phyloP scores from a whole-genome alignment of 2,329 filamentous ascomycete genomes.

The Penicillium thymicola region DNA sequence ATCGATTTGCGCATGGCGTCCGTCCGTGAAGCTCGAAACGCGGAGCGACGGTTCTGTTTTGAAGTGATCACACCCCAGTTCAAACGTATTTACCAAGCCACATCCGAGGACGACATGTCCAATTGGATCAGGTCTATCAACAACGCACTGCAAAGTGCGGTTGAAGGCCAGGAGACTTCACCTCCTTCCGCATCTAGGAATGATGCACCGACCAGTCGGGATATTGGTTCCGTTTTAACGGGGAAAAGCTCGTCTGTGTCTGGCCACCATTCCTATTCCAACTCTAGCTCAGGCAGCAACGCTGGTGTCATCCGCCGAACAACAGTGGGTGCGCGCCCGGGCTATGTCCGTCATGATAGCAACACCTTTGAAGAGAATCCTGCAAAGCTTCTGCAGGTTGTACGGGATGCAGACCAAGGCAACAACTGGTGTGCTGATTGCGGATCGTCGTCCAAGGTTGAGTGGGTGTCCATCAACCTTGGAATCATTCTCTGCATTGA shows the following conservation, averaged over 20 bases:
- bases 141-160: constrained; percentile 92
- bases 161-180: constrained; percentile 69
- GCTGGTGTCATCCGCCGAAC: constrained; percentile 77
- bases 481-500: constrained; percentile 96
- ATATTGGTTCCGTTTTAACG: constrained; percentile 88
- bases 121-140: constrained; percentile 96
- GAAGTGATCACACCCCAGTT: constrained; percentile 97
- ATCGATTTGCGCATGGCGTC: constrained; percentile 97
- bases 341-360: constrained; percentile 64
- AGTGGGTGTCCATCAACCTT: constrained; percentile 98
- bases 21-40: constrained; percentile 89
- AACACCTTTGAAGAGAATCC: constrained; percentile 77
- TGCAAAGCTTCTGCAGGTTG: constrained; percentile 78
- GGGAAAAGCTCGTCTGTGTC: constrained; percentile 74
- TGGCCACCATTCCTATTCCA: constrained; percentile 51
- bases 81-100: constrained; percentile 95
- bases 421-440: constrained; percentile 96
- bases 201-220: constrained; percentile 66
- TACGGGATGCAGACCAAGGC: constrained; percentile 85
- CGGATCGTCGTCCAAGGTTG: constrained; percentile 83
- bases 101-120: constrained; percentile 96
- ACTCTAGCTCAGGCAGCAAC: constrained; percentile 42
- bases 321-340: constrained; percentile 85
- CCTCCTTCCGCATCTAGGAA: constrained; percentile 45
- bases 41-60: constrained; percentile 93